Base-by-base conservation (phyloP, 1,284 basidiomycete genomes). In the Sporisorium iseilematis-ciliati region DNA sequence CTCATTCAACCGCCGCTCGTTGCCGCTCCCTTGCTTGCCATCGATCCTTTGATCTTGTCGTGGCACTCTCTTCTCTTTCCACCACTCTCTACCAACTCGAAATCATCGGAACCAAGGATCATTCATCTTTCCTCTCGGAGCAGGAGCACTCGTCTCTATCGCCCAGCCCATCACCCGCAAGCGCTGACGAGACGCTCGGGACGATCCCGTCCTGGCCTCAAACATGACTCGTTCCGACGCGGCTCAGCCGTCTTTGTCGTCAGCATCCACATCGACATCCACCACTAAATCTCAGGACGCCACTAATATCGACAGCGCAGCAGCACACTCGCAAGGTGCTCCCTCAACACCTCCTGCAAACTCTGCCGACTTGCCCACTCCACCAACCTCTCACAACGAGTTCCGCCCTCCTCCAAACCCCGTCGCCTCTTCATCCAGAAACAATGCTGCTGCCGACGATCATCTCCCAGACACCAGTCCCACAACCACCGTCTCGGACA, bases 371-470 rank as follows among this genome's bases (percentile, higher is more conserved):
- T 50, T 80, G 41, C 78, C 78, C 2, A 80, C 78, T 1, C 78
- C 78, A 14, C 78, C 78, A 4, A 80, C 71, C 29, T 80, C 78
- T 38, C 78, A 80, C 63, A 73, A 64, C 51, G 72, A 79, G 21
- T 78, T 69, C 29, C 65, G 63, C 3, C 65, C 65, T 38, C 71
- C 61, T 25, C 62, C 60, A 61, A 65, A 55, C 56, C 64, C 61
- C 8, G 58, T 69, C 40, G 65, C 69, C 12, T 68, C 74, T 20
- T 65, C 68, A 8, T 72, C 69, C 43, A 62, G 58, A 23, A 63
- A 63, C 56, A 52, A 7, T 38, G 35, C 35, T 38, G 35, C 35
- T 3, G 11, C 35, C 5, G 65, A 72, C 42, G 61, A 72, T 2
- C 54, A 55, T 23, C 65, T 62, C 18, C 58, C 60, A 23, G 65